Evolutionary conservation across 2,329 filamentous ascomycete species (phyloP), one percentile per base, ranked within the genome.

Genomic region (Epicoccum nigrum): DNA sequence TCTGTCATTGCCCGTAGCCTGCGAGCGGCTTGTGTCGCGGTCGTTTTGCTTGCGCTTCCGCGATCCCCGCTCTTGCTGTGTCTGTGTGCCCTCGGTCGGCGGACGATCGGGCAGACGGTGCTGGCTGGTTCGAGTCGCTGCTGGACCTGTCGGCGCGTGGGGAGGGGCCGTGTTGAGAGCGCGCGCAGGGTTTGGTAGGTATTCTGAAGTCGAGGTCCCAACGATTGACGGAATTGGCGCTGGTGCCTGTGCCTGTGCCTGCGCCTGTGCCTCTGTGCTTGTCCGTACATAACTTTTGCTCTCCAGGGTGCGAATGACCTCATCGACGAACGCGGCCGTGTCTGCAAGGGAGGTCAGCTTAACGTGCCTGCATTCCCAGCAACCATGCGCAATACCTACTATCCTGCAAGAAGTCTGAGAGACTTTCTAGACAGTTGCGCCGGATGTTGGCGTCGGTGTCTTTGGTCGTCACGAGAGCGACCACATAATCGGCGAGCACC

Each of bases 401-500:
- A 64, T 90, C 86, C 63, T 84, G 84, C 15, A 93, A 74, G 68
- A 93, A 93, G 67, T 92, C 89, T 2, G 83, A 82, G 32, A 93
- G 85, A 70, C 91, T 87, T 45, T 83, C 79, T 66, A 89, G 80
- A 71, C 88, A 91, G 43, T 88, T 82, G 62, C 81, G 77, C 64
- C 85, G 83, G 45, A 92, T 85, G 16, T 83, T 79, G n/a, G 81
- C 79, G 32, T 81, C 76, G 42, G 84, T 79, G 55, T 86, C 87
- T 37, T 63, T 55, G 55, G 88, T 86, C 46, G 84, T 83, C 37
- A 93, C 76, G 16, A 94, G 81, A 6, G 88, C 89, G 55, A 92
- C 80, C n/a, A 93, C 87, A 69, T 92, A 94, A 63, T 94, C 90
- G 38, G 89, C 89, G 3, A 94, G 84, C 4, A 93, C 88, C 65